phyloP scores from a whole-genome alignment of 805 yeast species.

The Phaffomyces antillensis region DNA sequence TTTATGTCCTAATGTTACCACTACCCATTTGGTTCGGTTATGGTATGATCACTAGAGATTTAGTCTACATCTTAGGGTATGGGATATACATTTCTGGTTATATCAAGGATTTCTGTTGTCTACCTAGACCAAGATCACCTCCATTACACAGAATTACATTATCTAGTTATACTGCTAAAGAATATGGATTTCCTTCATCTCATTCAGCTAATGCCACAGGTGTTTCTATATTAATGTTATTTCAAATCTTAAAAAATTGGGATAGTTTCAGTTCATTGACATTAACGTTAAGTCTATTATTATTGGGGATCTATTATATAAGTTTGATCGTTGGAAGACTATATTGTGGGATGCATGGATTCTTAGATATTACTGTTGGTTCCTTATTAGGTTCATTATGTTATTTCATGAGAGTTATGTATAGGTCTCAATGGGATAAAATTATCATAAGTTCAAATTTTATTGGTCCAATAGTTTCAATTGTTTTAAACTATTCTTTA shows the following conservation, averaged over 20 bases:
- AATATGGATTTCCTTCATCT: constrained; percentile 91
- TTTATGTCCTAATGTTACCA: constrained; percentile 86
- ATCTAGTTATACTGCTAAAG: constrained; percentile 85
- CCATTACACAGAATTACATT: constrained; percentile 86
- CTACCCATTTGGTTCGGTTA: constrained; percentile 77
- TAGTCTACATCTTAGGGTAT: constrained; percentile 55
- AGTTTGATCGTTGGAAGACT: constrained; percentile 74
- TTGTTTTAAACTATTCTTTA: constrained; percentile 37
- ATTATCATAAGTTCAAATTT: constrained; percentile 25
- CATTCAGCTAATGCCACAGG: constrained; percentile 94
- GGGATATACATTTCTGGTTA: constrained; percentile 63
- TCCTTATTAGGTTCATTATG: constrained; percentile 51
- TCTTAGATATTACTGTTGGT: constrained; percentile 68
- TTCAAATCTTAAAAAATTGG: constrained; percentile 14
- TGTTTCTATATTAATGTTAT: constrained; percentile 49
- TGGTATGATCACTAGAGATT: constrained; percentile 51
- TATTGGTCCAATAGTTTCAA: constrained; percentile 29
- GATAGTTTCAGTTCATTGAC: constrained; percentile 6
- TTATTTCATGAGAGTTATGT: constrained; percentile 37
- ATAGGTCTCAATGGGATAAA: constrained; percentile 39
- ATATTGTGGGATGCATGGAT: constrained; percentile 98
- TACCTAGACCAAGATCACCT: constrained; percentile 90
- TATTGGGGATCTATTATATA: constrained; percentile 39
- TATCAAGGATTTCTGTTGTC: constrained; percentile 76
- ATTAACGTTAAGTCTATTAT: constrained; percentile 15